A percentile compares a stretch with the other conserved stretches of the same genome.
Conservation (phyloP, 805 yeast genomes). For the Pichia phayaonensis region DNA sequence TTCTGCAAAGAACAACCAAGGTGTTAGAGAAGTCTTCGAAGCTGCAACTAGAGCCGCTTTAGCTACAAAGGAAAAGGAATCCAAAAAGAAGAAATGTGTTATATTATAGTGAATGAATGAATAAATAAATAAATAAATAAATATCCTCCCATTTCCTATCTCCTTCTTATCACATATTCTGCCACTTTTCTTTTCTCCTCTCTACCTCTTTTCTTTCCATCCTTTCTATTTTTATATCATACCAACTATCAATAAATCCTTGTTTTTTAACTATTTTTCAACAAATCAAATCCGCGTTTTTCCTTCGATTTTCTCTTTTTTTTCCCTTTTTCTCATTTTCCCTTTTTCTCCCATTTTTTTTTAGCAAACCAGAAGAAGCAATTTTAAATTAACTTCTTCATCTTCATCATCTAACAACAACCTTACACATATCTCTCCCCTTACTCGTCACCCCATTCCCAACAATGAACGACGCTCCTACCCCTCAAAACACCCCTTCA, state of each 20-base stretch:
- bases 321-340: neutral
- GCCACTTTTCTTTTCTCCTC: neutral
- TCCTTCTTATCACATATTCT: too few relatives aligned
- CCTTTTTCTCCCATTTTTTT: neutral
- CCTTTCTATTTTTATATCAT: neutral
- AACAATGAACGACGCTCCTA: constrained; percentile 58
- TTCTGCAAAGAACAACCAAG: constrained; percentile 85
- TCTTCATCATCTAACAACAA: too few relatives aligned
- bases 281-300: neutral
- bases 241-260: too few relatives aligned
- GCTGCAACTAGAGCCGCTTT: constrained; percentile 89
- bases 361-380: too few relatives aligned
- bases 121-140: too few relatives aligned
- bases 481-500: constrained; percentile 98
- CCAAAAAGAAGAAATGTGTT: constrained; percentile 61
- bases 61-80: constrained; percentile 50
- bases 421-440: too few relatives aligned
- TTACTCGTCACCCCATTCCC: neutral
- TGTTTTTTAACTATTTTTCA: too few relatives aligned
- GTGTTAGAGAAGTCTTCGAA: constrained; percentile 89
- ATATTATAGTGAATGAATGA: constrained; percentile 67
- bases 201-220: neutral
- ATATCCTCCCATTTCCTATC: too few relatives aligned
- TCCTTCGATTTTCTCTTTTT: neutral
- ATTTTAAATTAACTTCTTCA: too few relatives aligned